Base-by-base conservation (phyloP, 139 green algal genomes). In the Asterochloris sp. region DNA sequence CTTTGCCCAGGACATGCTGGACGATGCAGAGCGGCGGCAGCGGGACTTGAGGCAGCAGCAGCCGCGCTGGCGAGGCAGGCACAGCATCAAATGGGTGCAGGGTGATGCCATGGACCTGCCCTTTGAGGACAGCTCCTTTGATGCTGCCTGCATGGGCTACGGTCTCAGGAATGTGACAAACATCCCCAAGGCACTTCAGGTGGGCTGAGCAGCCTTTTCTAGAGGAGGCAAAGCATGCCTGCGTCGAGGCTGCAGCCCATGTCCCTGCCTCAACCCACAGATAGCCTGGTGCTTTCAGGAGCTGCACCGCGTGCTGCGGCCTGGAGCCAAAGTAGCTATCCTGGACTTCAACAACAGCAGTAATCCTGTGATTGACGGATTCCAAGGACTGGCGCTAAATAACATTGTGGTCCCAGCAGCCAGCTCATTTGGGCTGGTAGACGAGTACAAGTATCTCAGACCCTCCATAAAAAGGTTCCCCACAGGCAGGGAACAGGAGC, bases 281-380 rank as follows among this genome's bases (percentile, higher is more conserved):
- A n/a, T 28, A 26, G 16, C 10, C 27, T 16, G n/a, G n/a, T 8
- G 9, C n/a, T 69, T 97, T 75, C 24, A 62, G 38, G 97, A 99
- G 89, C 85, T 98, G 76, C 78, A 90, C n/a, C 86, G 97, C 0
- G 96, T 99, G 69, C 86, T 99, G 29, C 89, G 85, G 78, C 93
- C 92, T 38, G 94, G 95, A 61, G 87, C 80, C 14, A 87, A 74
- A 4, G 93, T 86, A 0, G 94, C 95, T 23, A 90, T 99, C 38
- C 88, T 99, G 63, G 97, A 99, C 89, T 99, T 99, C 89, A 99
- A 99, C 89, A 97, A 98, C 89, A 86, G 85, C 28, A 80, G 74
- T 28, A 86, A 95, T 78, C 78, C 89, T 4, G 12, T 92, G 10
- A 82, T 92, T 12, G 93, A 96, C 68, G 69, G 81, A 4, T 83